Evolutionary conservation across 257 asterid genomes (phyloP).

Genomic region (Leptodermis oblonga): DNA sequence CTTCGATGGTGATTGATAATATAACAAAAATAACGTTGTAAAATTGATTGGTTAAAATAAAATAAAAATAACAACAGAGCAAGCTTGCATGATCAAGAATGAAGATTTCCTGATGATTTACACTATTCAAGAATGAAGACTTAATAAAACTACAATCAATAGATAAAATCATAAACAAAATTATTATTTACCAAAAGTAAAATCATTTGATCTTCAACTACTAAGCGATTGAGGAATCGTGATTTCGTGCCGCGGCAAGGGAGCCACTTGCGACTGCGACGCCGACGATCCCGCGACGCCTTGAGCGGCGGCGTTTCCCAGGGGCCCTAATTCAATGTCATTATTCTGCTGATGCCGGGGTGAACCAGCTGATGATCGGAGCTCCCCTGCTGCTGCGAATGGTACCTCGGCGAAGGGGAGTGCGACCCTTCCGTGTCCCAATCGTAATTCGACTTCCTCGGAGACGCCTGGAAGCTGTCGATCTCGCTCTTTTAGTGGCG

Average conservation of each 20-base stretch:
- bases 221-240: conserved; percentile 14
- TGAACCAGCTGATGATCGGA: conserved; percentile 14
- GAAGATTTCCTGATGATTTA: no score
- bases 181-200: conserved; percentile 49
- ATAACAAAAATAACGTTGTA: no score
- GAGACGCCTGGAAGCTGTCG: conserved; percentile 42
- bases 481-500: conserved; percentile 41
- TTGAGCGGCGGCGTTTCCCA: conserved; percentile 18
- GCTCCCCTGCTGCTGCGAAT: conserved; percentile 22
- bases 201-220: conserved; percentile 30
- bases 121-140: no score
- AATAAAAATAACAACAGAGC: no score
- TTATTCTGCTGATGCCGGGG: conserved; percentile 24
- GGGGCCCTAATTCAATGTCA: conserved; percentile 36
- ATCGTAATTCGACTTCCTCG: conserved; percentile 25
- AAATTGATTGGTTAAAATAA: no score
- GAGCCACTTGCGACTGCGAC: conserved; percentile 30
- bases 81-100: no score
- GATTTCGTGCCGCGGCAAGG: conserved; percentile 21
- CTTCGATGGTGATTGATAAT: no score
- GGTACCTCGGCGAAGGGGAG: conserved; percentile 41
- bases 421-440: conserved; percentile 49
- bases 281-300: conserved; percentile 17
- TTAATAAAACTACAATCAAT: no score
- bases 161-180: no score